Evolutionary conservation across 177 flowering plant genomes (phyloP).

Genomic region (Telopea speciosissima): DNA sequence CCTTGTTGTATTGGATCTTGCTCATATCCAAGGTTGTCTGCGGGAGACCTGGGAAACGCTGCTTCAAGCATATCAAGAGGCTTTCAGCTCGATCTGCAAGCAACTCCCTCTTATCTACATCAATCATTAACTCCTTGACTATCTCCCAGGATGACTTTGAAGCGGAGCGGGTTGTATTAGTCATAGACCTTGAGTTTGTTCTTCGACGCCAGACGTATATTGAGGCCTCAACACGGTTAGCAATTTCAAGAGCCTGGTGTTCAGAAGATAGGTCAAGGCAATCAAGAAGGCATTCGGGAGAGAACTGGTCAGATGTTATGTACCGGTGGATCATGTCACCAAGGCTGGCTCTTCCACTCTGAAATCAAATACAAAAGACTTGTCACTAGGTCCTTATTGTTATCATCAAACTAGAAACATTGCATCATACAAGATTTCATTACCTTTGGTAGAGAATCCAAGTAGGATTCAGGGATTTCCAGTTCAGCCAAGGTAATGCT

Average conservation of each 20-base stretch:
- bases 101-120: constrained; percentile 35
- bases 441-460: constrained; percentile 93
- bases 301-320: constrained; percentile 72
- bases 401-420: neutral
- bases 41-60: constrained; percentile 42
- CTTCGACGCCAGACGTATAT: constrained; percentile 67
- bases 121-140: constrained; percentile 44
- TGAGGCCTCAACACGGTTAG: constrained; percentile 76
- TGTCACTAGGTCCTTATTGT: neutral
- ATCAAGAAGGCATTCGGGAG: constrained; percentile 76
- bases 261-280: constrained; percentile 80
- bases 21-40: constrained; percentile 47
- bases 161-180: constrained; percentile 17
- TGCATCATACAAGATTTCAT: neutral
- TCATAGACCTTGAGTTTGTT: constrained; percentile 26
- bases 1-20: constrained; percentile 58
- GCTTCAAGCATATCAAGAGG: constrained; percentile 43
- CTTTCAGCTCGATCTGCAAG: constrained; percentile 53
- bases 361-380: constrained; percentile 16
- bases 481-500: constrained; percentile 68
- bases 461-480: constrained; percentile 91
- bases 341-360: constrained; percentile 74
- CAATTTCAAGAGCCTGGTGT: constrained; percentile 67
- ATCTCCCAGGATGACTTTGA: constrained; percentile 48
- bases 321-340: constrained; percentile 73